Evolutionary conservation across 2,329 filamentous ascomycete species (phyloP).

Genomic region (Acephala macrosclerotiorum): DNA sequence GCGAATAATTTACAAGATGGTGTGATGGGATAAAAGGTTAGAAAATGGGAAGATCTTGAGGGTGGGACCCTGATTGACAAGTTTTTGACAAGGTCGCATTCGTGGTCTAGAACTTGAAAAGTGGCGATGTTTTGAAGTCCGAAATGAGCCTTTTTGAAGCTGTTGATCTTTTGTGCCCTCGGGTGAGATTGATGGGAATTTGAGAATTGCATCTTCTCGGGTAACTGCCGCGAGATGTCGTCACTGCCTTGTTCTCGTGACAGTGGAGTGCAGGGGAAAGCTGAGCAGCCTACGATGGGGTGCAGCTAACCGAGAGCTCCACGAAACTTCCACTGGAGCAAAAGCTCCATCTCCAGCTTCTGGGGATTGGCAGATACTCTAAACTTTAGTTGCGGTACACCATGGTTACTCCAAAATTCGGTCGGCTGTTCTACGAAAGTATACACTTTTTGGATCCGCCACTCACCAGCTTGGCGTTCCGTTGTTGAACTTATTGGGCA

Average conservation of each 20-base stretch:
- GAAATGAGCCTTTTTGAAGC: background rate
- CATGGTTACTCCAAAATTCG: background rate
- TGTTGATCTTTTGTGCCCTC: slow-evolving; percentile 1
- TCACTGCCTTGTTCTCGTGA: slow-evolving; percentile 5
- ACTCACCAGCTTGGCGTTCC: background rate
- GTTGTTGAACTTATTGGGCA: background rate
- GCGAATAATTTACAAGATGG: background rate
- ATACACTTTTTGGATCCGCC: background rate
- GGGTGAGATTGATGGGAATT: slow-evolving; percentile 11
- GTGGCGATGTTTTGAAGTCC: background rate
- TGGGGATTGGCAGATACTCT: slow-evolving; percentile 2
- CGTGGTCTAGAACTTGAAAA: background rate
- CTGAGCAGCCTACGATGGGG: background rate
- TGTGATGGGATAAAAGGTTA: slow-evolving; percentile 1
- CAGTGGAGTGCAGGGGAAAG: background rate
- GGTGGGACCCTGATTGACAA: slow-evolving; percentile 15
- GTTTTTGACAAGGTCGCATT: background rate
- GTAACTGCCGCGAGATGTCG: background rate
- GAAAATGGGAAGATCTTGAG: slow-evolving; percentile 2
- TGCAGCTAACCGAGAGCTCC: slow-evolving; percentile 2
- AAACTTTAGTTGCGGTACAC: background rate
- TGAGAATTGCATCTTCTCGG: background rate
- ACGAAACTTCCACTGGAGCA: background rate
- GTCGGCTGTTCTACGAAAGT: background rate
- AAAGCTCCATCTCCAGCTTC: background rate